Conservation (phyloP, 192 early-diverging fungal species). For the Coemansia sp. region DNA sequence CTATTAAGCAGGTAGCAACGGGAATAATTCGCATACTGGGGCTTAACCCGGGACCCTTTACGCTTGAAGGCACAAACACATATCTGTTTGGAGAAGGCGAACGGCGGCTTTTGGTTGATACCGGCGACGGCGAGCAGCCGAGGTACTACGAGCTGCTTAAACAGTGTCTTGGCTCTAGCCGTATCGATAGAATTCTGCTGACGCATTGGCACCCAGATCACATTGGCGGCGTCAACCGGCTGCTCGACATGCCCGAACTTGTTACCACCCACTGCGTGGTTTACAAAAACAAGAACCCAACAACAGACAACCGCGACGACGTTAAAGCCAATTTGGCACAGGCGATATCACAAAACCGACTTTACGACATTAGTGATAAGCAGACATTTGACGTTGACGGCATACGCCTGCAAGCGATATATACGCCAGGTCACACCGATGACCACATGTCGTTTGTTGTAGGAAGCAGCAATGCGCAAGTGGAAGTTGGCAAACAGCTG, state of each 20-base stretch:
- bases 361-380: slow-evolving; percentile 50
- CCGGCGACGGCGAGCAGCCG: slow-evolving; percentile 69
- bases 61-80: slow-evolving; percentile 86
- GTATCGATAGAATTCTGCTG: slow-evolving; percentile 64
- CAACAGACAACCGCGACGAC: not conserved
- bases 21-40: slow-evolving; percentile 69
- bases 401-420: slow-evolving; percentile 58
- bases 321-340: slow-evolving; percentile 6
- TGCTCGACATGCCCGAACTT: slow-evolving; percentile 22
- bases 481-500: not conserved
- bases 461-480: slow-evolving; percentile 53
- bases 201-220: slow-evolving; percentile 85
- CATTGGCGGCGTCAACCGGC: slow-evolving; percentile 58
- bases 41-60: slow-evolving; percentile 77
- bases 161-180: slow-evolving; percentile 47
- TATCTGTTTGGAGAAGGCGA: slow-evolving; percentile 80
- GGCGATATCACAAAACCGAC: not conserved
- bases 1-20: slow-evolving; percentile 56
- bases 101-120: slow-evolving; percentile 70
- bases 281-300: slow-evolving; percentile 16
- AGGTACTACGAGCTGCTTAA: slow-evolving; percentile 62
- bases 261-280: slow-evolving; percentile 17
- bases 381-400: slow-evolving; percentile 64
- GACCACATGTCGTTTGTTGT: slow-evolving; percentile 78
- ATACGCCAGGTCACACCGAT: slow-evolving; percentile 79